A percentile compares a stretch with the other conserved stretches of the same genome.
Evolutionary conservation across 345 rosid genomes (phyloP).

Genomic region (Combretum micranthum): DNA sequence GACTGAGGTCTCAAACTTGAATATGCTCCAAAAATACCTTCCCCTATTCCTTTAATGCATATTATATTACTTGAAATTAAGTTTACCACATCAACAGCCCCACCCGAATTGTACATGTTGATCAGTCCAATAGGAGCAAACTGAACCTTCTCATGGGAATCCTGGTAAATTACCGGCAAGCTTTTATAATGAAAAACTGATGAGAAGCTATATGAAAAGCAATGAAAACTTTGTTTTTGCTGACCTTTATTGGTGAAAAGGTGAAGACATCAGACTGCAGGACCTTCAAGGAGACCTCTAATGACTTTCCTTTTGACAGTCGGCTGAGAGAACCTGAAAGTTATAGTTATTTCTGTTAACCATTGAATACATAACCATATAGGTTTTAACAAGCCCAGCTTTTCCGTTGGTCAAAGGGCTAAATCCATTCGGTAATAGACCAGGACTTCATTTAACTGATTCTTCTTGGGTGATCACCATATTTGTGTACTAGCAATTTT

Average conservation of each 20-base stretch:
- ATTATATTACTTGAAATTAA: conserved; percentile 7
- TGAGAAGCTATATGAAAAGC: background rate
- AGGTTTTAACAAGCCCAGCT: too few relatives aligned
- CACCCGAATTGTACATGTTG: conserved; percentile 51
- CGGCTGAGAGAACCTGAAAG: conserved; percentile 25
- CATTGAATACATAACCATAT: too few relatives aligned
- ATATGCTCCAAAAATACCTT: conserved; percentile 36
- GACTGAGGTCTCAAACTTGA: conserved; percentile 32
- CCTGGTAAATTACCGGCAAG: conserved; percentile 11
- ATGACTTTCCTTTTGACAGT: conserved; percentile 18
- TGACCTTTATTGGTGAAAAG: conserved; percentile 46
- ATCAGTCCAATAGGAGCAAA: conserved; percentile 45
- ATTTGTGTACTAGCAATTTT: background rate
- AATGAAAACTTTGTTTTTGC: background rate
- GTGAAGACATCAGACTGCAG: conserved; percentile 39
- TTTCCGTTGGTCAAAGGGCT: too few relatives aligned
- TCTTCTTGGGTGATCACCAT: background rate
- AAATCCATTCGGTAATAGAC: too few relatives aligned
- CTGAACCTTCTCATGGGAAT: conserved; percentile 24
- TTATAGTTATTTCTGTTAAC: background rate
- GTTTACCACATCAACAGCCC: conserved; percentile 29
- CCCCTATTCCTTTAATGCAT: conserved; percentile 35
- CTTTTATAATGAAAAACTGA: background rate
- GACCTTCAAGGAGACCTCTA: conserved; percentile 19
- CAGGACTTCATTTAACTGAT: too few relatives aligned